Base-by-base conservation (phyloP, 768 basidiomycete species). In the Pleurotus eryngii region DNA sequence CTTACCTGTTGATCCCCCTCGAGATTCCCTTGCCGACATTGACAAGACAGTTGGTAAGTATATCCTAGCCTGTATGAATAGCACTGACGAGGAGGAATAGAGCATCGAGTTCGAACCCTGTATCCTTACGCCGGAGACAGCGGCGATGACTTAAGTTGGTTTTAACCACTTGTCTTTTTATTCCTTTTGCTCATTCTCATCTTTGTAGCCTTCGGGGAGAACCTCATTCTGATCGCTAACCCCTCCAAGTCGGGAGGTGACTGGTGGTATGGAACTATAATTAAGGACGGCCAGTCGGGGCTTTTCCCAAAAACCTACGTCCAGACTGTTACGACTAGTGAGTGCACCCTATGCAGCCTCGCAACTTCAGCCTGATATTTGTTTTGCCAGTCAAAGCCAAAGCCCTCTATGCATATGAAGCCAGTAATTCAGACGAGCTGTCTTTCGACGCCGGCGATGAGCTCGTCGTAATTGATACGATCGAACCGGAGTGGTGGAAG, bases 401-500 rank as follows among this genome's bases (percentile, higher is more conserved):
- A 51, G 94, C 94, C 0, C 65, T 94, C 0, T 98, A 92, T 68
- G 70, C 87, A 0, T 98, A 98, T 66, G 72, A 76, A 4, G 86
- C 85, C 22, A 70, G 71, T 43, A 87, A 82, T 59, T 65, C 83
- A 14, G 95, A 98, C 62, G 95, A 98, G 67, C 76, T 95, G n/a
- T 77, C 90, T 0, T 92, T 98, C 67, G 73, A 72, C 5, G 93
- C 93, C 72, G 94, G 91, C 58, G 91, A 96, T 57, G 68, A 72
- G 35, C 73, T 98, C 39, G 77, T 77, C 6, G 85, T 99, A 60
- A 81, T 98, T 57, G 97, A 99, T 67, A 82, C 73, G 47, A 81
- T 81, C 55, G 97, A 98, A 63, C 79, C 76, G 53, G 90, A 92
- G 64, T 98, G 97, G 97, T 98, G 92, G 92, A 98, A 95, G 76